A percentile compares a stretch with the other conserved stretches of the same genome.
Evolutionary conservation across 495 filamentous ascomycete species (phyloP).

Genomic region (Gamarada debralockiae): DNA sequence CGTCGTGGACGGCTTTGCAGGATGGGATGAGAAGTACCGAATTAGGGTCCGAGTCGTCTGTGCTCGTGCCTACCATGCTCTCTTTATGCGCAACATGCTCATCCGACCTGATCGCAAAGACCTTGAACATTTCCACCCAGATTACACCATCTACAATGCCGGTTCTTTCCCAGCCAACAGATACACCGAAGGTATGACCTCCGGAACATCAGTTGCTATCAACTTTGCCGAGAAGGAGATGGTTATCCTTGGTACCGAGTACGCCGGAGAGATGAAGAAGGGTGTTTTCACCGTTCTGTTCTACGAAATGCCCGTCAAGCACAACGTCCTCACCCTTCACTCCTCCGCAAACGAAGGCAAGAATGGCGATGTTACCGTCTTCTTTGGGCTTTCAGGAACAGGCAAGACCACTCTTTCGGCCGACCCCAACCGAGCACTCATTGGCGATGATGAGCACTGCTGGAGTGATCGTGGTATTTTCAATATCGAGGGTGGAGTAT

Average conservation of each 20-base stretch:
- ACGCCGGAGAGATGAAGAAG: slow-evolving; percentile 99
- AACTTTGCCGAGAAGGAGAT: slow-evolving; percentile 91
- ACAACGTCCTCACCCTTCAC: slow-evolving; percentile 96
- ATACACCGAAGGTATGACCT: slow-evolving; percentile 98
- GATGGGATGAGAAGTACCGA: slow-evolving; percentile 97
- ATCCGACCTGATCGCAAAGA: slow-evolving; percentile 88
- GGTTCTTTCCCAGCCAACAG: slow-evolving; percentile 98
- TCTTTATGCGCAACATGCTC: slow-evolving; percentile 99
- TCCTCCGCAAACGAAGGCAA: slow-evolving; percentile 90
- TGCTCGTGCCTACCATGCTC: slow-evolving; percentile 96
- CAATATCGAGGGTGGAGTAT: slow-evolving; percentile 91
- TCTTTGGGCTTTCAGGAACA: slow-evolving; percentile 98
- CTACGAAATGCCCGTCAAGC: slow-evolving; percentile 99
- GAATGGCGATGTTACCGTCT: slow-evolving; percentile 90
- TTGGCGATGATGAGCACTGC: slow-evolving; percentile 99
- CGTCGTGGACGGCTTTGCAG: slow-evolving; percentile 94
- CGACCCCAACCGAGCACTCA: slow-evolving; percentile 91
- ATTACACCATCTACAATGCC: slow-evolving; percentile 99
- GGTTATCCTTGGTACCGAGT: slow-evolving; percentile 99
- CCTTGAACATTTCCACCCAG: slow-evolving; percentile 93
- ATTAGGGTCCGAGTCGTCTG: slow-evolving; percentile 98
- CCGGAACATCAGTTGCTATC: slow-evolving; percentile 80
- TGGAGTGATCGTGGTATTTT: slow-evolving; percentile 96
- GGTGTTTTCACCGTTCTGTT: slow-evolving; percentile 98
- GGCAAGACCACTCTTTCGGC: slow-evolving; percentile 98